Evolutionary conservation across 768 basidiomycete genomes (phyloP).

Genomic region (Coprinopsis cinerea): DNA sequence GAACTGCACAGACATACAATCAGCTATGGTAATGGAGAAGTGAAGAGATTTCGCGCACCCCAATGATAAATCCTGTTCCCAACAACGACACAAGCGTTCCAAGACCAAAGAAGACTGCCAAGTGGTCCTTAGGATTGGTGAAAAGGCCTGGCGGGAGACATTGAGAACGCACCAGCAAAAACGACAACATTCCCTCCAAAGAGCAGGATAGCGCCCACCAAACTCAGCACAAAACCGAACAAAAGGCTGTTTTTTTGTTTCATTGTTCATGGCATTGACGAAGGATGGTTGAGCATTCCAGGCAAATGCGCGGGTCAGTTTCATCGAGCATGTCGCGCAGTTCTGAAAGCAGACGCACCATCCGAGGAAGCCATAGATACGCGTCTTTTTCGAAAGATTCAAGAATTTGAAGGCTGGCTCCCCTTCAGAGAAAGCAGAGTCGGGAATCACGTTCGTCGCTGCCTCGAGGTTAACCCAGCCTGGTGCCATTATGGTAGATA

Average conservation of each 20-base stretch:
- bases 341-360: conserved; percentile 50
- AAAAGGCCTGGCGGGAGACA: neutral
- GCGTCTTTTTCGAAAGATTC: conserved; percentile 69
- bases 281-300: too few relatives aligned
- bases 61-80: conserved; percentile 89
- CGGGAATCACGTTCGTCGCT: conserved; percentile 54
- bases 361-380: conserved; percentile 80
- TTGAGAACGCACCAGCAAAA: conserved; percentile 62
- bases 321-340: neutral
- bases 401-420: conserved; percentile 83
- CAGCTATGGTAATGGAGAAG: neutral
- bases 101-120: conserved; percentile 70
- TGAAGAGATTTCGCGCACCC: conserved; percentile 51
- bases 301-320: too few relatives aligned
- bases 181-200: conserved; percentile 61
- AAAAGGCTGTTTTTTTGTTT: conserved; percentile 61
- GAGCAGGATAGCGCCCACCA: conserved; percentile 73
- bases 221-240: conserved; percentile 72
- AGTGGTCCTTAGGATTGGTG: neutral
- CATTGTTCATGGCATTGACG: too few relatives aligned
- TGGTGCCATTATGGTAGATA: conserved; percentile 11
- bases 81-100: conserved; percentile 79
- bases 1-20: conserved; percentile 44
- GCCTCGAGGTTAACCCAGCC: conserved; percentile 87
- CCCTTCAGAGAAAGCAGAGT: conserved; percentile 81